These are phyloP conservation scores for Eremothecium coryli DNA, from an alignment of 1,139 yeast genomes.

Conservation along the genomic window DNA sequence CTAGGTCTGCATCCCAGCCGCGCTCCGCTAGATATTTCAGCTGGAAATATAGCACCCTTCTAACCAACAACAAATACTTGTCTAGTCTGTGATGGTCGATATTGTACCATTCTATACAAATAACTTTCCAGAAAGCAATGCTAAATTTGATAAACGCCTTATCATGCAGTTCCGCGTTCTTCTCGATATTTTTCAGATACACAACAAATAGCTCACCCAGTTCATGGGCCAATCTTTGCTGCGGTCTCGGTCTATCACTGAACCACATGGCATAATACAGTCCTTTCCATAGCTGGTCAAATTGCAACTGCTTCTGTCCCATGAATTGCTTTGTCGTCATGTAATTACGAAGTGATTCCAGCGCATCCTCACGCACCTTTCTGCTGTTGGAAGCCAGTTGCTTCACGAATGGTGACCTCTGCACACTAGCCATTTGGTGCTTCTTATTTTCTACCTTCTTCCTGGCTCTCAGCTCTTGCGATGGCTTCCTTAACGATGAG, in stretches of 20 bases:
- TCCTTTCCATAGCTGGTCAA: constrained; percentile 89
- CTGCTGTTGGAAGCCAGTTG: constrained; percentile 65
- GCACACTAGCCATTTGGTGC: constrained; percentile 18
- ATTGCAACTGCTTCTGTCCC: constrained; percentile 42
- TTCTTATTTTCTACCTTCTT: too few species aligned
- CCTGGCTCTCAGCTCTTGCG: too few species aligned
- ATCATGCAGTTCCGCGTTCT: constrained; percentile 32
- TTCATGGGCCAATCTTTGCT: constrained; percentile 69
- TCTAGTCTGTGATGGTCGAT: constrained; percentile 84
- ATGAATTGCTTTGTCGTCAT: constrained; percentile 36
- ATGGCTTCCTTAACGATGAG: too few species aligned
- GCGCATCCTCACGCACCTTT: constrained; percentile 55
- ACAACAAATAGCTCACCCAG: constrained; percentile 50
- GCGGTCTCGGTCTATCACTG: constrained; percentile 86
- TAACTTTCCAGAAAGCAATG: constrained; percentile 73
- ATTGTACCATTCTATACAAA: constrained; percentile 73
- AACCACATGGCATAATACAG: constrained; percentile 92
- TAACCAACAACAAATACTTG: constrained; percentile 70
- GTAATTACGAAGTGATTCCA: constrained; percentile 55
- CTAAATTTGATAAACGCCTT: constrained; percentile 40
- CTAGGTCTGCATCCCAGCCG: constrained; percentile 47
- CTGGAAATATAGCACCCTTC: constrained; percentile 64
- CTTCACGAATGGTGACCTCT: constrained; percentile 52
- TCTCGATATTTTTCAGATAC: constrained; percentile 19
- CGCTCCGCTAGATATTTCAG: constrained; percentile 46